These are phyloP conservation scores for Veloboletus limbatus DNA, from an alignment of 1,284 basidiomycete species.

Conservation along the genomic window DNA sequence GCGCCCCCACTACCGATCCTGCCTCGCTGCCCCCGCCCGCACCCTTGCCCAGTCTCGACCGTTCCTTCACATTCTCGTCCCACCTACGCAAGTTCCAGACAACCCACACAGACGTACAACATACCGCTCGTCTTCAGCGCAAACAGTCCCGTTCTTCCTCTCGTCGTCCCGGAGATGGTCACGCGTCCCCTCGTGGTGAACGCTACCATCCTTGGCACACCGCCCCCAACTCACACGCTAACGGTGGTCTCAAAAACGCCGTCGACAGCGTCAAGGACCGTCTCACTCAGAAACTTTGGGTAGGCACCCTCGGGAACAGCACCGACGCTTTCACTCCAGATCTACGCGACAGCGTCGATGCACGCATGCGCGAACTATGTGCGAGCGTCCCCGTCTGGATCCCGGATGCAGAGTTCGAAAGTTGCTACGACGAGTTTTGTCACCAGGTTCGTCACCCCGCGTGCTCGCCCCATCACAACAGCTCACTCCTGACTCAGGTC, in stretches of 20 bases:
- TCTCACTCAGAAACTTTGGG: constrained; percentile 61
- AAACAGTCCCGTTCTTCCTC: constrained; percentile 53
- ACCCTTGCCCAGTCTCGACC: constrained; percentile 20
- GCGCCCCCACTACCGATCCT: constrained; percentile 2
- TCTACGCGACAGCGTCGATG: constrained; percentile 58
- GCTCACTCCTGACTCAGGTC: constrained; percentile 41
- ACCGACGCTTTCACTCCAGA: constrained; percentile 62
- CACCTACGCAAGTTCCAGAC: constrained; percentile 39
- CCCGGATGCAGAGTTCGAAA: constrained; percentile 69
- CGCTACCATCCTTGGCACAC: constrained; percentile 46
- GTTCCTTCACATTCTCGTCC: constrained; percentile 24
- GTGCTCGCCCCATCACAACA: neutral
- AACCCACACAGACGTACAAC: constrained; percentile 37
- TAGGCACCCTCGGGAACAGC: constrained; percentile 74
- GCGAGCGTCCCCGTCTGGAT: constrained; percentile 78
- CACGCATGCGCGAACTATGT: constrained; percentile 54
- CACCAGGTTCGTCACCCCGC: constrained; percentile 57
- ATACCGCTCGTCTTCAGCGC: constrained; percentile 38
- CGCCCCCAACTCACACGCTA: constrained; percentile 70
- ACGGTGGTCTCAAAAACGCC: constrained; percentile 80
- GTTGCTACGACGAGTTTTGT: constrained; percentile 85
- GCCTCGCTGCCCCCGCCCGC: constrained; percentile 26
- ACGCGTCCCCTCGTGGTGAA: constrained; percentile 16
- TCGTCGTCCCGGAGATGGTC: constrained; percentile 30
- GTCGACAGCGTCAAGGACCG: constrained; percentile 60